Conservation (phyloP, 164 flowering plant genomes). For the Brasenia schreberi region DNA sequence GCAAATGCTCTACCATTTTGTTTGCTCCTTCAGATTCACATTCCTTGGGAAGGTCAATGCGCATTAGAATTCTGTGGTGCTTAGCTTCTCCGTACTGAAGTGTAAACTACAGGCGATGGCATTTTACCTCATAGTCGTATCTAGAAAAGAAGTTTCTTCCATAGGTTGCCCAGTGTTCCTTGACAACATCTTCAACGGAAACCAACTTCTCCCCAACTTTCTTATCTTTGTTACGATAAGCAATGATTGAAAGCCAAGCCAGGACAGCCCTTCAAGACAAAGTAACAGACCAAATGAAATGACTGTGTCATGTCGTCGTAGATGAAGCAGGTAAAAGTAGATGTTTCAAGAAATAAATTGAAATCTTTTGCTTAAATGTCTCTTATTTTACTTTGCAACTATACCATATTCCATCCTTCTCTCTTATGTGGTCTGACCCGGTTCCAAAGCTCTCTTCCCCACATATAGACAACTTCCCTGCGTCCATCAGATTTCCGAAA, state of each 20-base stretch:
- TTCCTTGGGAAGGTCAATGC: slow-evolving; percentile 18
- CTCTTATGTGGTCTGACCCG: slow-evolving; percentile 99
- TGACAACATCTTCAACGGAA: slow-evolving; percentile 83
- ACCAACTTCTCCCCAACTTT: slow-evolving; percentile 69
- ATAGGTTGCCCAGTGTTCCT: slow-evolving; percentile 88
- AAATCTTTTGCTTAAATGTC: too few relatives aligned
- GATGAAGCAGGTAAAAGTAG: too few relatives aligned
- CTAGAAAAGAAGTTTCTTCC: slow-evolving; percentile 97
- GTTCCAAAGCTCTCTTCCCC: slow-evolving; percentile 99
- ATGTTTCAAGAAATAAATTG: too few relatives aligned
- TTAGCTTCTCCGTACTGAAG: background rate
- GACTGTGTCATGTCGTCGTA: too few relatives aligned
- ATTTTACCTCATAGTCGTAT: slow-evolving; percentile 90
- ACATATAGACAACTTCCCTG: slow-evolving; percentile 87
- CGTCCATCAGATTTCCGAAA: slow-evolving; percentile 99
- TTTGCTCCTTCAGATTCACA: slow-evolving; percentile 97
- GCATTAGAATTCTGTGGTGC: too few relatives aligned
- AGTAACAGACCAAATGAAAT: too few relatives aligned
- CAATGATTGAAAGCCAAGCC: slow-evolving; percentile 96
- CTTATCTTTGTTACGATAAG: slow-evolving; percentile 74
- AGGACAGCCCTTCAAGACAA: slow-evolving; percentile 65
- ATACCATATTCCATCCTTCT: slow-evolving; percentile 99
- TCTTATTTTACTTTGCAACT: background rate
- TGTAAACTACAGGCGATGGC: too few relatives aligned
- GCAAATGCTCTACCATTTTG: slow-evolving; percentile 74